Conservation (phyloP, 495 filamentous ascomycete species). For the Annulohypoxylon nitens region DNA sequence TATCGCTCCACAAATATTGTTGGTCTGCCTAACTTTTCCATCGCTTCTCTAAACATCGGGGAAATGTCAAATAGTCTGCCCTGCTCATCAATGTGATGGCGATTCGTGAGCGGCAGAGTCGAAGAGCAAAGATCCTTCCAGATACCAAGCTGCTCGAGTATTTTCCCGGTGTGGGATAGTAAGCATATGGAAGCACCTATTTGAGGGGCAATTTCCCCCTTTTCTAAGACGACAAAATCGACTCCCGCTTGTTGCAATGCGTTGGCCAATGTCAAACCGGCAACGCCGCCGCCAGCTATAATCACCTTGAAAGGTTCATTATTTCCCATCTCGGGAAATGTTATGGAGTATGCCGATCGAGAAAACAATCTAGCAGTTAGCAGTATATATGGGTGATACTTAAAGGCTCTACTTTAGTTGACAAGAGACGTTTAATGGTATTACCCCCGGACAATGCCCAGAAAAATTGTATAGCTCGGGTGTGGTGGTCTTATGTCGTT, state of each 20-base stretch:
- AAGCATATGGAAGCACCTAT: constrained; percentile 52
- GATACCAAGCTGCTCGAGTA: constrained; percentile 63
- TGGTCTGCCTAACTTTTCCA: constrained; percentile 9
- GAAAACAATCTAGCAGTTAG: neutral
- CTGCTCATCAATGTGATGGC: constrained; percentile 34
- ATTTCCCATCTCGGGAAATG: constrained; percentile 26
- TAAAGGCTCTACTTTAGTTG: no score
- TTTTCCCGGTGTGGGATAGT: constrained; percentile 48
- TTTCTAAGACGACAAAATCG: constrained; percentile 62
- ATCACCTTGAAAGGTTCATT: constrained; percentile 57
- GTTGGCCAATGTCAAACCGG: constrained; percentile 60
- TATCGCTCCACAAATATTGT: constrained; percentile 39
- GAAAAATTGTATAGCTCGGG: neutral
- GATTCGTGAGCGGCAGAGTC: constrained; percentile 29
- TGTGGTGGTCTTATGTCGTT: neutral
- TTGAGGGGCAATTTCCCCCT: constrained; percentile 57
- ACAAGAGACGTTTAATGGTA: no score
- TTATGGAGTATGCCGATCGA: neutral
- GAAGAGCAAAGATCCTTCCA: constrained; percentile 44
- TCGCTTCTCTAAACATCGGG: constrained; percentile 33
- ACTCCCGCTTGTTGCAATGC: constrained; percentile 56
- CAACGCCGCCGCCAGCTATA: constrained; percentile 62
- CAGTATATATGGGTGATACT: no score
- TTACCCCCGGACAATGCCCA: neutral
- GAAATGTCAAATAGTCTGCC: constrained; percentile 40